Base-by-base conservation (phyloP, 2,329 filamentous ascomycete genomes). In the Ophiostoma montium region DNA sequence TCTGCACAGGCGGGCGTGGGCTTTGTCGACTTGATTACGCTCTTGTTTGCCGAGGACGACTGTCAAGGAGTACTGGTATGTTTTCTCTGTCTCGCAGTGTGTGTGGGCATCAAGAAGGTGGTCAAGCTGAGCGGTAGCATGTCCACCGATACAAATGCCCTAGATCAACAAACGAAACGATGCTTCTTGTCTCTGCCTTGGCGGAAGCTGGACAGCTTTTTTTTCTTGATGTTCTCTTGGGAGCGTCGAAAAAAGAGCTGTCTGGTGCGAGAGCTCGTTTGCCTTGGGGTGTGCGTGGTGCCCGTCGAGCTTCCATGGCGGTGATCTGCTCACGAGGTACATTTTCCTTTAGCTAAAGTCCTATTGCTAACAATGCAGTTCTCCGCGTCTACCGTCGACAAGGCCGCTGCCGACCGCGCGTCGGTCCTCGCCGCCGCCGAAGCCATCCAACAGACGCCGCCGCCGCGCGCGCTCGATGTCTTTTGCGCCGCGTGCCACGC, bases 1-100 rank as follows among this genome's bases (percentile, higher is more conserved):
- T 67, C 74, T 16, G 83, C 87, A 1, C 73, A 74, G 33, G 51
- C 70, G 8, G 76, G 80, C 1, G 71, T 82, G 27, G 87, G 86
- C 0, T 82, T 95, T 55, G 82, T 96, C 47, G 88, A 95, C 60
- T 69, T 88, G 41, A 79, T 80, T 30, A 84, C 82, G 11, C 82
- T 98, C 54, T 67, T 95, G 21, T 66, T 96, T 41, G 65, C 74
- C 1, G 71, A 79, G 53, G 63, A 67, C 2, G 85, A 96, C 63
- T 89, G 86, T 51, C 57, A 54, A 13, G 56, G 61, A 6, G 47
- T 69, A 47, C 58, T 61, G 60, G 68, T 72, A 62, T 65, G 65
- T 62, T 55, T 18, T 43, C 49, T 31, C 35, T 32, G 33, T 50
- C 51, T 46, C 48, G 45, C 35, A 33, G 47, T 54, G 16, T 38